A percentile compares a stretch with the other conserved stretches of the same genome.
Conservation (phyloP, 345 rosid species). For the Salix suchowensis region DNA sequence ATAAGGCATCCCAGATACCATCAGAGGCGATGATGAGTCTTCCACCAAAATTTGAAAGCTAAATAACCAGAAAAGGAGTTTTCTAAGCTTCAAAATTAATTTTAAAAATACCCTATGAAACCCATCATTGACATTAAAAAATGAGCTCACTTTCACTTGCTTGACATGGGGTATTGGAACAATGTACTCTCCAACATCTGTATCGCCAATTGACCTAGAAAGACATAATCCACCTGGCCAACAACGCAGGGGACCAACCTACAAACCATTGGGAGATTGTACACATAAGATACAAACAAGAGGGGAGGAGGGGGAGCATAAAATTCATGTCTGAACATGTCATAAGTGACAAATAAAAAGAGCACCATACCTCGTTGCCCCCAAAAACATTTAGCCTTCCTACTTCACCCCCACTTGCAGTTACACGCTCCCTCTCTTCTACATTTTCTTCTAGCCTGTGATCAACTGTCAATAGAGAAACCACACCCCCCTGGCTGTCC, state of each 20-base stretch:
- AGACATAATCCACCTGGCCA: conserved; percentile 99
- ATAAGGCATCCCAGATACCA: conserved; percentile 96
- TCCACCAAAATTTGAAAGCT: conserved; percentile 95
- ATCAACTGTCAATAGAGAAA: conserved; percentile 94
- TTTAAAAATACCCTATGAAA: background rate
- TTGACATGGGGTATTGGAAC: conserved; percentile 98
- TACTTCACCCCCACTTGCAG: conserved; percentile 99
- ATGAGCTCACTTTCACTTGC: conserved; percentile 81
- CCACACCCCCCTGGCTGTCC: conserved; percentile 91
- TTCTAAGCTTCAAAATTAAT: conserved; percentile 9
- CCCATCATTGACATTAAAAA: background rate
- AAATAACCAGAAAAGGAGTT: conserved; percentile 13
- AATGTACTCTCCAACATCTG: conserved; percentile 96
- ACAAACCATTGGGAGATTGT: conserved; percentile 10
- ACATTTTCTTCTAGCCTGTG: conserved; percentile 97
- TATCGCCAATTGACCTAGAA: conserved; percentile 97
- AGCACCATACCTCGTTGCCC: conserved; percentile 71
- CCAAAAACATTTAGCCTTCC: conserved; percentile 96
- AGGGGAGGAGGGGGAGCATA: background rate
- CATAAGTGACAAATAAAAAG: background rate
- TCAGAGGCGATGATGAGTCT: conserved; percentile 97
- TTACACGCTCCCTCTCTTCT: conserved; percentile 97
- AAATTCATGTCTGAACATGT: background rate
- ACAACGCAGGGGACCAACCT: conserved; percentile 99
- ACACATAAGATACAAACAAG: background rate